A percentile compares a stretch with the other conserved stretches of the same genome.
These are phyloP conservation scores for Elsinoe fawcettii DNA, from an alignment of 2,329 filamentous ascomycete species.

Conservation along the genomic window DNA sequence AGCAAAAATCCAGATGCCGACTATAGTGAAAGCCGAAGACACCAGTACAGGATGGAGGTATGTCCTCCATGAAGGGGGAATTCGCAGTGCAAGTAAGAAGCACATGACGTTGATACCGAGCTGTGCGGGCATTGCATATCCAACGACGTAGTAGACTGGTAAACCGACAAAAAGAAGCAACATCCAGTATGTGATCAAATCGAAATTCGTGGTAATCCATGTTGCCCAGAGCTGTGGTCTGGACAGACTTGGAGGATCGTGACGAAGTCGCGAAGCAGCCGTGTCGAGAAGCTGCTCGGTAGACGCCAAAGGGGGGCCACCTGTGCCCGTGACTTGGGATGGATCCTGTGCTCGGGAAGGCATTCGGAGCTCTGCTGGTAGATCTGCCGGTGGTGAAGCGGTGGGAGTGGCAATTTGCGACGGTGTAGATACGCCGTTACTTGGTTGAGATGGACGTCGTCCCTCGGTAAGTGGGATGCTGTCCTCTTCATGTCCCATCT, in stretches of 20 bases:
- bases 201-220: constrained; percentile 39
- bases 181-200: constrained; percentile 38
- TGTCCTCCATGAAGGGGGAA: constrained; percentile 44
- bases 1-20: constrained; percentile 48
- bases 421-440: not conserved
- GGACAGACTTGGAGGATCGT: constrained; percentile 38
- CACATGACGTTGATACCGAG: constrained; percentile 44
- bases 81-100: constrained; percentile 44
- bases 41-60: constrained; percentile 53
- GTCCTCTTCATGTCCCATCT: constrained; percentile 40
- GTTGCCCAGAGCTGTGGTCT: constrained; percentile 46
- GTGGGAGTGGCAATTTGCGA: not conserved
- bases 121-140: constrained; percentile 44
- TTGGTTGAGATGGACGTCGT: constrained; percentile 14
- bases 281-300: not conserved
- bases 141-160: constrained; percentile 47
- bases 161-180: constrained; percentile 47
- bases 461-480: constrained; percentile 40
- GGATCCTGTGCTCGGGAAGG: constrained; percentile 23
- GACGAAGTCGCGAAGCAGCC: constrained; percentile 24
- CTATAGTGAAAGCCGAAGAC: constrained; percentile 46
- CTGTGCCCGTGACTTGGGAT: constrained; percentile 21
- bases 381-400: constrained; percentile 1
- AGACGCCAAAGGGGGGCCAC: constrained; percentile 21
- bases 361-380: constrained; percentile 17